These are phyloP conservation scores for Pythium monospermum DNA, from an alignment of 352 stramenopile genomes.

Conservation along the genomic window DNA sequence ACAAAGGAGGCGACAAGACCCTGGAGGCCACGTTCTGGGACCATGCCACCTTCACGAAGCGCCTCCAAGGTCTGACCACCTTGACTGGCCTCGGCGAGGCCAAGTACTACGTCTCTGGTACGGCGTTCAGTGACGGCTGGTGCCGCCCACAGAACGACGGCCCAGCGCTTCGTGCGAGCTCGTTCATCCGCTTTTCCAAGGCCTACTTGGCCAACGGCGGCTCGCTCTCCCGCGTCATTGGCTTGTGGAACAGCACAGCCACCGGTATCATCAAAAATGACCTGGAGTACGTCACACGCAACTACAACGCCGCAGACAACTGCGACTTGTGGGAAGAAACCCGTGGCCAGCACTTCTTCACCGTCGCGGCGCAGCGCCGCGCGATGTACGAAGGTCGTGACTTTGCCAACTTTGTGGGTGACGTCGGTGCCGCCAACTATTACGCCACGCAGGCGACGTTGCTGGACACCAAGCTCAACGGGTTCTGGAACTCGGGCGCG, in stretches of 20 bases:
- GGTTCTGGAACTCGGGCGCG: too few species aligned
- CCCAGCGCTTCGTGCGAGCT: conserved; percentile 16
- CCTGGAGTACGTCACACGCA: conserved; percentile 18
- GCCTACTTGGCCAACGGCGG: conserved; percentile 20
- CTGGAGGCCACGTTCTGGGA: conserved; percentile 23
- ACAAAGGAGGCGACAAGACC: conserved; percentile 13
- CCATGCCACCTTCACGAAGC: conserved; percentile 23
- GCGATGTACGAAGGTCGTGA: conserved; percentile 19
- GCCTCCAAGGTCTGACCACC: conserved; percentile 16
- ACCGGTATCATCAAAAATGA: conserved; percentile 22
- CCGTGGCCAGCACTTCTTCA: conserved; percentile 26
- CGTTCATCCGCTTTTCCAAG: conserved; percentile 24
- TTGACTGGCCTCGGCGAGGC: conserved; percentile 17
- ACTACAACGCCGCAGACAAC: conserved; percentile 23
- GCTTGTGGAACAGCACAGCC: conserved; percentile 24
- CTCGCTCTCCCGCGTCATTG: conserved; percentile 4
- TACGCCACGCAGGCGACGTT: conserved; percentile 11
- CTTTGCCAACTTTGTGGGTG: conserved; percentile 18
- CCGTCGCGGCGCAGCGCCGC: conserved; percentile 19
- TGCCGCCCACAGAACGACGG: conserved; percentile 27
- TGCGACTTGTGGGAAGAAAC: conserved; percentile 23
- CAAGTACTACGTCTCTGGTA: conserved; percentile 24
- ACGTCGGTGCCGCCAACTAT: conserved; percentile 12
- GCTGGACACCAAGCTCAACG: conserved; percentile 15
- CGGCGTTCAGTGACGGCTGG: conserved; percentile 21